Percentiles rank a stretch among this genome's conserved stretches.
phyloP scores from a whole-genome alignment of 352 stramenopile species.

The Phytophthora citrophthora region DNA sequence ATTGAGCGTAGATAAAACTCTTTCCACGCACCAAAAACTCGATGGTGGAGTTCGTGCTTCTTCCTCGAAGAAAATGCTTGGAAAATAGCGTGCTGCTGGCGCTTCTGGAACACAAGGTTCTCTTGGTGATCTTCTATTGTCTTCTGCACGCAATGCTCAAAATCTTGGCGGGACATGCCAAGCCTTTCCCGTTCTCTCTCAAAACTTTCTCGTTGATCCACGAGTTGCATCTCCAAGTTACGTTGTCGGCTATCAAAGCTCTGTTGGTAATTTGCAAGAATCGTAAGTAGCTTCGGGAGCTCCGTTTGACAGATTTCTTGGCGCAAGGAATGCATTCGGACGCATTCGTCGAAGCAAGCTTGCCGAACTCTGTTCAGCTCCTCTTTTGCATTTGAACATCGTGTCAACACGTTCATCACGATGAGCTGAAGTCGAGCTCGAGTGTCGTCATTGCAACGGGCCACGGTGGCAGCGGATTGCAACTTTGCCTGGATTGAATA shows the following conservation, averaged over 20 bases:
- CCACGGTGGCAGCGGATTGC: conserved; percentile 4
- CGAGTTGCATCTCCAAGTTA: conserved; percentile 6
- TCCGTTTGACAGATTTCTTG: conserved; percentile 24
- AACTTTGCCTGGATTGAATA: conserved; percentile 9
- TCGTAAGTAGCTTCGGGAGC: conserved; percentile 20
- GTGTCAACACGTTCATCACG: conserved; percentile 11
- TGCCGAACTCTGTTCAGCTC: conserved; percentile 9
- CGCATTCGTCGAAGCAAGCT: conserved; percentile 12
- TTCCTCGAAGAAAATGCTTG: conserved; percentile 5
- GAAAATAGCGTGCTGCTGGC: conserved; percentile 19
- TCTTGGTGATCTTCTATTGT: conserved; percentile 1
- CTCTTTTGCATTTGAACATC: conserved; percentile 18
- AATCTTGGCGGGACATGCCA: conserved; percentile 36
- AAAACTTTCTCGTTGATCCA: conserved; percentile 3
- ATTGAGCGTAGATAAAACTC: conserved; percentile 54
- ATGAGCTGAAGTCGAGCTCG: conserved; percentile 14
- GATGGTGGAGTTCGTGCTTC: conserved; percentile 16
- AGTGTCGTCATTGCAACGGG: conserved; percentile 12
- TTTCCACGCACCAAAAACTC: conserved; percentile 55
- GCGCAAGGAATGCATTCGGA: conserved; percentile 17
- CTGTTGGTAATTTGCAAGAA: conserved; percentile 12
- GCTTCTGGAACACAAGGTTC: conserved; percentile 10
- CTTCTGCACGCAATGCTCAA: conserved; percentile 13
- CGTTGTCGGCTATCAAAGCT: conserved; percentile 11
- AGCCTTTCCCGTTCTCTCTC: conserved; percentile 23